Conservation (phyloP, 2,329 filamentous ascomycete species). For the Aspergillus sp. region DNA sequence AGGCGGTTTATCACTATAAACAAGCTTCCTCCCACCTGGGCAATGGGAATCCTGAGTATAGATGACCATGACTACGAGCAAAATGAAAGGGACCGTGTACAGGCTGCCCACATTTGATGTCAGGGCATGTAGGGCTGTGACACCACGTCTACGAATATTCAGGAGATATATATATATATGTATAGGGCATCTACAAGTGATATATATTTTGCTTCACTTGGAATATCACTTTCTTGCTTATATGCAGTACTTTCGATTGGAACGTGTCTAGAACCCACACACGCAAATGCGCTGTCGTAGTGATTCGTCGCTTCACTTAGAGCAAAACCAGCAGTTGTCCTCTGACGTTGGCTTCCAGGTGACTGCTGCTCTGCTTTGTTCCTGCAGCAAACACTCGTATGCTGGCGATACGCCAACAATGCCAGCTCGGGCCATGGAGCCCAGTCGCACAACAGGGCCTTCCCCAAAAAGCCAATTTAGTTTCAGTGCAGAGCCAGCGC, state of each 20-base stretch:
- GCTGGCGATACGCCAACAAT: background rate
- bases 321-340: background rate
- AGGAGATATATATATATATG: background rate
- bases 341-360: background rate
- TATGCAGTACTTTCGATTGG: background rate
- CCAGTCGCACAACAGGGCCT: constrained; percentile 1
- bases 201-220: background rate
- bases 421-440: background rate
- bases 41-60: constrained; percentile 74
- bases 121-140: background rate
- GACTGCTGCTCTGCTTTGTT: background rate
- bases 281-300: background rate
- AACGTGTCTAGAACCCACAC: background rate
- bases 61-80: constrained; percentile 70
- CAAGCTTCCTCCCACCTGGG: constrained; percentile 67
- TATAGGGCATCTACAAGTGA: background rate
- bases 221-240: background rate
- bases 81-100: background rate
- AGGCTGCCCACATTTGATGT: background rate
- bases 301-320: constrained; percentile 3
- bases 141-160: background rate
- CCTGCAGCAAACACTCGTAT: background rate
- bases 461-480: background rate
- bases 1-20: constrained; percentile 61
- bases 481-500: constrained; percentile 5